Base-by-base conservation (phyloP, 2,329 filamentous ascomycete genomes). In the Aspergillus piperis region DNA sequence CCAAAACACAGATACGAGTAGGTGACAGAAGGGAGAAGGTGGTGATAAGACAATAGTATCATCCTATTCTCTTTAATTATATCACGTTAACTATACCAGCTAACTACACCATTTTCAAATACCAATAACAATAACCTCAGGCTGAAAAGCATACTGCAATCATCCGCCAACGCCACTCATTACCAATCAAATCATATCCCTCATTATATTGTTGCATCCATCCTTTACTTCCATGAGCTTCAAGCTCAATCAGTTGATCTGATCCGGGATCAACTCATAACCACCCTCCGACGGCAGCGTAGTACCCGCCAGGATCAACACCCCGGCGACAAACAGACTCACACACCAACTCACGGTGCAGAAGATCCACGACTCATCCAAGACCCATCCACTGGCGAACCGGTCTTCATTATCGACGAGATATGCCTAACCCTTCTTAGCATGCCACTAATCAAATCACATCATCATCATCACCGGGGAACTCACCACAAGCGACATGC, bases 401-500 rank as follows among this genome's bases (percentile, higher is more conserved):
- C 91, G 88, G 52, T 90, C 86, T 73, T 96, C 90, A 71, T 94
- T 83, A 66, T 96, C 89, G 74, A 87, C 93, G 17, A 96, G 82
- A 73, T 91, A 95, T 17, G 91, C 88, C 92, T 96, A 25, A 3
- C 66, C 49, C 10, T 7, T 17, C 13, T 57, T 38, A 55, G 54
- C 44, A 39, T 19, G 21, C 27, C 44, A 21, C 11, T 1, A 36
- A 10, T 2, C 17, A 15, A 36, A 41, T 27, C 7, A 10, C 27
- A 30, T 27, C 30, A 42, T 36, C 27, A 30, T 27, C 30, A 42
- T 36, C 0, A 13, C 10, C 32, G 0, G 32, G 11, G 10, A 52
- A 84, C 90, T 74, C 81, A 96, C 92, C 80, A 96, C 90, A 69
- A 96, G 84, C 51, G 87, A 88, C 84, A 96, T 92, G 52, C 87